Evolutionary conservation across 139 green algal species (phyloP).

Genomic region (Chlorella sp.): DNA sequence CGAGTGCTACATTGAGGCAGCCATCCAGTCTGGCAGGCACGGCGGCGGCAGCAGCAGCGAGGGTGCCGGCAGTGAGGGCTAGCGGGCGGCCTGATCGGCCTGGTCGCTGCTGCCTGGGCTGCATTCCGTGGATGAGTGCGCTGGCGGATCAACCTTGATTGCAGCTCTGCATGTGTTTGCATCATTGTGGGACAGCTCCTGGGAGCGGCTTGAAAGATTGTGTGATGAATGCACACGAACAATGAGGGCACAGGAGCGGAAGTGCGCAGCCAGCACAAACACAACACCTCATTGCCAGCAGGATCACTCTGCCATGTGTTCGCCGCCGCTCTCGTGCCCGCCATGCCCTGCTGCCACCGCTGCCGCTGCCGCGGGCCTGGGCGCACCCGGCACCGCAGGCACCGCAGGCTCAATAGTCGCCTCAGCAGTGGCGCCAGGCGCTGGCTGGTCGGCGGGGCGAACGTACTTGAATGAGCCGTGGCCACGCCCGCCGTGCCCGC

Average conservation of each 20-base stretch:
- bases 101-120: too few relatives aligned
- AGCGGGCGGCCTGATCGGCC: too few relatives aligned
- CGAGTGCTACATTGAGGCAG: neutral
- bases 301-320: slow-evolving; percentile 21
- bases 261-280: too few relatives aligned
- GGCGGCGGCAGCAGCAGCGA: too few relatives aligned
- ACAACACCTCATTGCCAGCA: neutral
- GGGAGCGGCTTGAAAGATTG: too few relatives aligned
- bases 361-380: neutral
- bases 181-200: too few relatives aligned
- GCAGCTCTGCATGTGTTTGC: too few relatives aligned
- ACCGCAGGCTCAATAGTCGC: neutral
- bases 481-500: neutral
- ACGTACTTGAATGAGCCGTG: neutral
- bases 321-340: neutral
- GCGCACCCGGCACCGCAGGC: neutral
- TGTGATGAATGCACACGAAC: too few relatives aligned
- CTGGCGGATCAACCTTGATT: too few relatives aligned
- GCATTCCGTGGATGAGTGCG: too few relatives aligned
- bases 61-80: too few relatives aligned
- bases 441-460: neutral
- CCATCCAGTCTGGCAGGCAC: neutral
- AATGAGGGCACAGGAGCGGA: too few relatives aligned
- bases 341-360: neutral
- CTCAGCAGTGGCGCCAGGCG: neutral